Evolutionary conservation across 495 filamentous ascomycete genomes (phyloP), one percentile per base, ranked within the genome.

Genomic region (Penicillium simplicissimum): DNA sequence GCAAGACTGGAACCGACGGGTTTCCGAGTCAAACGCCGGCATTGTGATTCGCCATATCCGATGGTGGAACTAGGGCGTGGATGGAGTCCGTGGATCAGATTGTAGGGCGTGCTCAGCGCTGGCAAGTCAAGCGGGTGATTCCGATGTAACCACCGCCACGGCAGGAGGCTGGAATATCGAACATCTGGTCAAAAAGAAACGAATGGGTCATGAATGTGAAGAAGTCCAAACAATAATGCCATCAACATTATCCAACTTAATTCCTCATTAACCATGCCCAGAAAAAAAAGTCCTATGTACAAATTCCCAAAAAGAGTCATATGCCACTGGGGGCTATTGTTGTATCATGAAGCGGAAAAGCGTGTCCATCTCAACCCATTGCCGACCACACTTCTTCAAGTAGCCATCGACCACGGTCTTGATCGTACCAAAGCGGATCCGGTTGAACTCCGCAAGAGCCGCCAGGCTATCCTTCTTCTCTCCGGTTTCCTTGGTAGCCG

Each of bases 331-430:
- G 55, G 59, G 60, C 70, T 69, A 65, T 55, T 67, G 76, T 62
- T 71, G 71, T 59, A 82, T 64, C 72, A 86, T 87, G 77, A 88
- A 90, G 54, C 77, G 82, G 82, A 98, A 98, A 60, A 98, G 78
- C 70, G 80, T 86, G 75, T 94, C 92, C 95, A 98, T 98, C 59
- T 90, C 90, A 57, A 98, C 95, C 92, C 92, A 98, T 76, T 90
- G 90, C 71, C 93, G 81, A 36, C 96, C 95, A 80, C 92, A 97
- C 81, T 92, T 95, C 71, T 91, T 91, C 74, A 98, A 74, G 78
- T 97, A 96, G 70, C 75, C 87, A 60, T 92, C 91, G 11, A 96
- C 92, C n/a, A 90, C 87, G 1, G 81, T 83, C 76, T 83, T 87
- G 49, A 93, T 77, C 8, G 90, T 91, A 17, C 67, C 84, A 71